Conservation (phyloP, 177 flowering plant species). For the Tripterygium wilfordii region DNA sequence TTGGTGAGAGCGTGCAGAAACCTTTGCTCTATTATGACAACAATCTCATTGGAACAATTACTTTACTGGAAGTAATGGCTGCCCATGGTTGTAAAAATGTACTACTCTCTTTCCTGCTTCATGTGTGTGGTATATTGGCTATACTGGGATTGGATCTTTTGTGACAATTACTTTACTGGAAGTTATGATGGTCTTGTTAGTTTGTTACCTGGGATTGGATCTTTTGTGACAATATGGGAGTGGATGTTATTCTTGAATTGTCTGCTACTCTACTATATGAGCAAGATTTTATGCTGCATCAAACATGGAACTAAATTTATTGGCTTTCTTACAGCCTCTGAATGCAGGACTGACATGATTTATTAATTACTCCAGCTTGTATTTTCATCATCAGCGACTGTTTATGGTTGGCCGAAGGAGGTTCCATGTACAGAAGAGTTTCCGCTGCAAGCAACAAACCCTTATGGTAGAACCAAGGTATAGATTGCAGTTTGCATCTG, state of each 20-base stretch:
- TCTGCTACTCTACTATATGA: too few relatives aligned
- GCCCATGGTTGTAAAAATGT: constrained; percentile 90
- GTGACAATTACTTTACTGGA: constrained; percentile 81
- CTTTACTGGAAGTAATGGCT: constrained; percentile 82
- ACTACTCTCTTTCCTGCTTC: too few relatives aligned
- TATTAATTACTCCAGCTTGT: constrained; percentile 95
- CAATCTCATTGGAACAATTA: constrained; percentile 82
- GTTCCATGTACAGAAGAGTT: constrained; percentile 96
- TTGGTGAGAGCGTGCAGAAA: constrained; percentile 93
- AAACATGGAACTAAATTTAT: too few relatives aligned
- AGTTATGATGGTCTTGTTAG: constrained; percentile 85
- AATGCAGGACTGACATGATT: too few relatives aligned
- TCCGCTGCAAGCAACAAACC: constrained; percentile 68
- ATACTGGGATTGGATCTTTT: too few relatives aligned
- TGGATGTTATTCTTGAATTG: too few relatives aligned
- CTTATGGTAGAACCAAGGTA: constrained; percentile 98
- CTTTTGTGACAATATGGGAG: too few relatives aligned
- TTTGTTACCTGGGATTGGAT: too few relatives aligned
- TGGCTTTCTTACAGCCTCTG: too few relatives aligned
- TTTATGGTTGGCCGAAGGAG: constrained; percentile 95
- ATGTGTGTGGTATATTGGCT: too few relatives aligned
- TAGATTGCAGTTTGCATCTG: too few relatives aligned
- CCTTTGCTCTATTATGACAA: constrained; percentile 80
- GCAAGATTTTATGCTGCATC: too few relatives aligned
- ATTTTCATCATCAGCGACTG: constrained; percentile 98